Conservation (phyloP, 495 filamentous ascomycete species). For the Trypethelium eluteriae region DNA sequence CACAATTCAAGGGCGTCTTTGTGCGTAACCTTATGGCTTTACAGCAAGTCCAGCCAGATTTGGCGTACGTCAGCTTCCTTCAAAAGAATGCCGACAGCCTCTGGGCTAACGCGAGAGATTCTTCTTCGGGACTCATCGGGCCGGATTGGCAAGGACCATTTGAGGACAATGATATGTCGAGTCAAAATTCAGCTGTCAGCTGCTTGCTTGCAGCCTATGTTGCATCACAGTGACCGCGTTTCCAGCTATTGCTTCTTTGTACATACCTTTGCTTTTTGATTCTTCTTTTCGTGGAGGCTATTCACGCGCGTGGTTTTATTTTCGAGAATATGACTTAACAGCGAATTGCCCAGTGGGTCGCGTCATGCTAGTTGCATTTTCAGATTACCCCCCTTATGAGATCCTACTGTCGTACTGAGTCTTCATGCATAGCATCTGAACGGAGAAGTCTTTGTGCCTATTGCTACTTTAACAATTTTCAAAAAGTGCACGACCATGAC, state of each 20-base stretch:
- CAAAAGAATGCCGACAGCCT: slow-evolving; percentile 56
- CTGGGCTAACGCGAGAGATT: slow-evolving; percentile 54
- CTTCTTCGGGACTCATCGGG: slow-evolving; percentile 43
- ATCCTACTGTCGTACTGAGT: no score
- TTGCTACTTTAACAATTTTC: background rate
- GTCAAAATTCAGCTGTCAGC: slow-evolving; percentile 62
- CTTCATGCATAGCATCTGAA: background rate
- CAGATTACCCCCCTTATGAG: no score
- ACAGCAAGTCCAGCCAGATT: slow-evolving; percentile 45
- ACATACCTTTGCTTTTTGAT: background rate
- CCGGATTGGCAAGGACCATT: slow-evolving; percentile 54
- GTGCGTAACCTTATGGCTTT: slow-evolving; percentile 58
- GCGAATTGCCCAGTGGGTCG: background rate
- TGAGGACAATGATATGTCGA: slow-evolving; percentile 43
- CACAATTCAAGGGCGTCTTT: slow-evolving; percentile 76
- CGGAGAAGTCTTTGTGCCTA: background rate
- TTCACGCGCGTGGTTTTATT: no score
- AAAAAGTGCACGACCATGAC: no score
- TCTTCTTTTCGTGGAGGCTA: background rate
- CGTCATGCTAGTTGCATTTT: background rate
- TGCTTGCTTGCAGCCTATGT: slow-evolving; percentile 58
- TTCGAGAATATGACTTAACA: background rate
- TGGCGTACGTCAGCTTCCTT: slow-evolving; percentile 49
- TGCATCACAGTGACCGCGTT: slow-evolving; percentile 19
- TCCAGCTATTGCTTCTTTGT: background rate